Evolutionary conservation across 202 grass and related monocot species (phyloP).

Genomic region (Elaeis oleifera): DNA sequence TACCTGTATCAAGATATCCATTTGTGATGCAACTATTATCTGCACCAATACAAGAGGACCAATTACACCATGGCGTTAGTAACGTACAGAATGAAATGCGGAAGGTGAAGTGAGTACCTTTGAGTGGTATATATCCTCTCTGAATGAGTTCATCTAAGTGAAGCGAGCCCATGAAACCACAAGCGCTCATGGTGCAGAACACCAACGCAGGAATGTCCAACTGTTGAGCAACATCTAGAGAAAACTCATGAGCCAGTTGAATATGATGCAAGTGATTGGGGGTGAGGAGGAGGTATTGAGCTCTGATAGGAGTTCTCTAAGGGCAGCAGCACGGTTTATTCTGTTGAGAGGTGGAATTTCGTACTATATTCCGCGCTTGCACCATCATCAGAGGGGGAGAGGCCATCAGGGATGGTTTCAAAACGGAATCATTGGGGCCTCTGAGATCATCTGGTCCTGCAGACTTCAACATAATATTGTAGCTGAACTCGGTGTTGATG

Average conservation of each 20-base stretch:
- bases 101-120: neutral
- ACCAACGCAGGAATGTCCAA: constrained; percentile 10
- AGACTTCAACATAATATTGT: too few species aligned
- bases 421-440: too few species aligned
- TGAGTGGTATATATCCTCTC: constrained; percentile 22
- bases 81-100: neutral
- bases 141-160: constrained; percentile 8
- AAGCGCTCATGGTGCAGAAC: constrained; percentile 21
- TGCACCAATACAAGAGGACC: neutral
- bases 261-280: constrained; percentile 29
- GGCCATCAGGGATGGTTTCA: too few species aligned
- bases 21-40: constrained; percentile 35
- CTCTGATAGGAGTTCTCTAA: too few species aligned
- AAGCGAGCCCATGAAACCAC: constrained; percentile 1
- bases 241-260: constrained; percentile 35
- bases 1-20: constrained; percentile 32
- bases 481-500: too few species aligned
- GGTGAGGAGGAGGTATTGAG: neutral
- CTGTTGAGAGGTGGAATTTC: too few species aligned
- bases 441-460: too few species aligned
- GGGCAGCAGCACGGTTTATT: too few species aligned
- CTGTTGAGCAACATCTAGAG: constrained; percentile 19
- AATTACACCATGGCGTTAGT: too few species aligned
- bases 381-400: too few species aligned
- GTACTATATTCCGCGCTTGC: too few species aligned